Conservation (phyloP, 306 rosid genomes). For the Astragalus membranaceus region DNA sequence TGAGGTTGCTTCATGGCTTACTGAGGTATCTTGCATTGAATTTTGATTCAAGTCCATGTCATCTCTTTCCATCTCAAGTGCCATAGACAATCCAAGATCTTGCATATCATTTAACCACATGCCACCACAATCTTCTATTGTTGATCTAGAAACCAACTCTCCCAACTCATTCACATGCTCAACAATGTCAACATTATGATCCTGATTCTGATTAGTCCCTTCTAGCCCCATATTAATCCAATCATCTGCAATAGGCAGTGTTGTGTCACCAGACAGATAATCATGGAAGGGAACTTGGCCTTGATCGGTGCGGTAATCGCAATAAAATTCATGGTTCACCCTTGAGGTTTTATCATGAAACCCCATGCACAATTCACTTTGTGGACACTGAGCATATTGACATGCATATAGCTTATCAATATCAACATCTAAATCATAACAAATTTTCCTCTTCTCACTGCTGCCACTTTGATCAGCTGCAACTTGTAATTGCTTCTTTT, state of each 20-base stretch:
- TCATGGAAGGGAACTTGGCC: background rate
- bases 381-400: slow-evolving; percentile 21
- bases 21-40: background rate
- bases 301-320: background rate
- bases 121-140: slow-evolving; percentile 18
- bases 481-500: background rate
- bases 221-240: slow-evolving; percentile 39
- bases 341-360: slow-evolving; percentile 32
- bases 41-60: slow-evolving; percentile 12
- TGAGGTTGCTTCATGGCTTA: slow-evolving; percentile 31
- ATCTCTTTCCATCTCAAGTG: slow-evolving; percentile 10
- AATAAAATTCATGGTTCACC: slow-evolving; percentile 20
- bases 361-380: slow-evolving; percentile 20
- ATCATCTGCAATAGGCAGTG: slow-evolving; percentile 4
- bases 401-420: slow-evolving; percentile 12
- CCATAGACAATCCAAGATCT: slow-evolving; percentile 14
- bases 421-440: slow-evolving; percentile 10
- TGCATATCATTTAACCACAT: slow-evolving; percentile 28
- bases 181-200: background rate
- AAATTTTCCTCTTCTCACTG: slow-evolving; percentile 29
- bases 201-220: slow-evolving; percentile 14
- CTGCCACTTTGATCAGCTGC: background rate
- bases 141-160: background rate
- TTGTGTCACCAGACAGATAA: background rate
- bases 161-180: background rate